These are phyloP conservation scores for Carpinus viminea DNA, from an alignment of 306 rosid species.

Conservation along the genomic window DNA sequence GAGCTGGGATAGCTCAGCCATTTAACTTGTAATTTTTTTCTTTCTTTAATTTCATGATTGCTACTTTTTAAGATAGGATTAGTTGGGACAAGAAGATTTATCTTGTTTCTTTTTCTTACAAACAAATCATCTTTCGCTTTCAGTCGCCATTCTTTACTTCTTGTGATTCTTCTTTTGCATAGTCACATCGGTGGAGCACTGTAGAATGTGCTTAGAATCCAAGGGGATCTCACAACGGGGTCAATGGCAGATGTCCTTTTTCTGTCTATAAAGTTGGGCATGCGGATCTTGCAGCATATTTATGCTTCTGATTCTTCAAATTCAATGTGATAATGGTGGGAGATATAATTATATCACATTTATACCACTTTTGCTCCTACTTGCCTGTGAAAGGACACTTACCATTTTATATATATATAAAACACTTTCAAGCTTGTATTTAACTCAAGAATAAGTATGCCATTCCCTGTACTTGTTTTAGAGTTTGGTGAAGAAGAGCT, in stretches of 20 bases:
- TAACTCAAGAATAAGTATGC: no score
- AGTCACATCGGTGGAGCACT: slow-evolving; percentile 27
- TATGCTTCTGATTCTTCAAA: not conserved
- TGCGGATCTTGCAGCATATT: slow-evolving; percentile 10
- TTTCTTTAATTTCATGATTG: slow-evolving; percentile 40
- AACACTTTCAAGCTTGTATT: not conserved
- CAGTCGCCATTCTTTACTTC: slow-evolving; percentile 23
- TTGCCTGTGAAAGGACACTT: no score
- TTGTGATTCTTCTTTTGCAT: slow-evolving; percentile 39
- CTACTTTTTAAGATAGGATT: slow-evolving; percentile 36
- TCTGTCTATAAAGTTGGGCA: slow-evolving; percentile 25
- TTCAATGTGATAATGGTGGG: not conserved
- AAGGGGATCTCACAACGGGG: slow-evolving; percentile 35
- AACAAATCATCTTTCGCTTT: slow-evolving; percentile 42
- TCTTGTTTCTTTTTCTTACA: slow-evolving; percentile 37
- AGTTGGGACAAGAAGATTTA: slow-evolving; percentile 38
- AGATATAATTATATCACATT: no score
- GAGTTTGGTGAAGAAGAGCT: no score
- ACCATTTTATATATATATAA: no score
- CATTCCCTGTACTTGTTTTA: no score
- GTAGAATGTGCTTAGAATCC: slow-evolving; percentile 52
- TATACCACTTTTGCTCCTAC: no score
- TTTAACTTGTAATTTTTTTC: slow-evolving; percentile 39
- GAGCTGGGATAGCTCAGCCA: slow-evolving; percentile 63
- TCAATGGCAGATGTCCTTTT: slow-evolving; percentile 29